Base-by-base conservation (phyloP, 805 yeast genomes). In the Hanseniaspora singularis region DNA sequence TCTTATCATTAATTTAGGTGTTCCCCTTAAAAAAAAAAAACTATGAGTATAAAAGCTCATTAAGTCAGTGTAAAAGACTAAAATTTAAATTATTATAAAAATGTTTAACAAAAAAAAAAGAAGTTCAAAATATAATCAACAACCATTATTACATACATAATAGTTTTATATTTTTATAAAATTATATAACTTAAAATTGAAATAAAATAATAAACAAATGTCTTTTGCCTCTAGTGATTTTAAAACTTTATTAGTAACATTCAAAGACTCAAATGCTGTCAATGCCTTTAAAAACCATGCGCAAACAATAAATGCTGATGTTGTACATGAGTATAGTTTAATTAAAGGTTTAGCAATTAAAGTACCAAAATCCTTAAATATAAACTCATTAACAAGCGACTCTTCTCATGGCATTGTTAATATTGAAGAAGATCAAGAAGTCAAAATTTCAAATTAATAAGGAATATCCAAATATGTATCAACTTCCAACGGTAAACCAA, bases 341-440 rank as follows among this genome's bases (percentile, higher is more conserved):
- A 77, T 80, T 64, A 80, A 79, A 64, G 87, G 85, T 0, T 78
- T 74, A 55, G 66, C 74, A 42, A 70, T 73, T 49, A 73, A 74
- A 55, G 61, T 81, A 51, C 86, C 87, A 36, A 61, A 67, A 4
- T 40, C 51, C 8, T 50, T 69, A 51, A 79, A 74, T 53, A 66
- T 72, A 30, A 58, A 62, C 19, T 53, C 73, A n/a, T 59, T 80
- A 54, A 60, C 66, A 52, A 56, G 60, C 34, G 70, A 74, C 18
- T 53, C 54, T 40, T 43, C 49, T 56, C 73, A 71, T 24, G 70
- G 68, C 40, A 78, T 81, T 53, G 71, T 73, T 40, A 63, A 69
- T 33, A 66, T 79, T 52, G 88, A 81, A 61, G 85, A 76, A 58
- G 88, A 81, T 59, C 65, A 71, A 57, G 81, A 75, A 56, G 85